Percentiles rank a stretch among this genome's conserved stretches.
phyloP scores from a whole-genome alignment of 1,284 basidiomycete genomes.

The Ustilago loliicola region DNA sequence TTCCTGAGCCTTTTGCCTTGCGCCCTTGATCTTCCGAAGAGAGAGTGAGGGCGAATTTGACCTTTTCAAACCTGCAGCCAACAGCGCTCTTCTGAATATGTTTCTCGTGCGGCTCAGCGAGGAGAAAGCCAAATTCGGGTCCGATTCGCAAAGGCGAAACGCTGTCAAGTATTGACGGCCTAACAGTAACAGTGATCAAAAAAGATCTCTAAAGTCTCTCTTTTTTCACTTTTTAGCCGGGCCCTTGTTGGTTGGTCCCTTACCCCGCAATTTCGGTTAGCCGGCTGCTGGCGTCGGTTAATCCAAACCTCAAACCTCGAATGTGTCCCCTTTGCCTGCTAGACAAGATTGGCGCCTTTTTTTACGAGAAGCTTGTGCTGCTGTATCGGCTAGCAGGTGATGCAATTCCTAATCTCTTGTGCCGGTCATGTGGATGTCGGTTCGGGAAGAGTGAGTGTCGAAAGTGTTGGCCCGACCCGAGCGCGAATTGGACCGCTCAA shows the following conservation, averaged over 20 bases:
- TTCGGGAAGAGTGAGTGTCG: not conserved
- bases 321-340: too few species aligned
- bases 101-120: conserved; percentile 18
- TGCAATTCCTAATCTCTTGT: not conserved
- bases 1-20: not conserved
- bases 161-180: not conserved
- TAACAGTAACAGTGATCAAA: too few species aligned
- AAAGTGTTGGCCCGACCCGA: conserved; percentile 26
- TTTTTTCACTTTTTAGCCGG: conserved; percentile 14
- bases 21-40: conserved; percentile 48
- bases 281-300: conserved; percentile 28
- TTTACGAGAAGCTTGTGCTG: not conserved
- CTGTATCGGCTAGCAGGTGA: not conserved
- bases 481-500: conserved; percentile 19
- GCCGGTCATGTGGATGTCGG: not conserved
- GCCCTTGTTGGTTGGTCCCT: conserved; percentile 5
- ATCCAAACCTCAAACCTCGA: conserved; percentile 9
- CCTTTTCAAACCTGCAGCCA: conserved; percentile 11
- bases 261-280: conserved; percentile 23
- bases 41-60: conserved; percentile 5
- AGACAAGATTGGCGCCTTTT: not conserved
- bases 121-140: conserved; percentile 21
- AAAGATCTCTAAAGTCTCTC: too few species aligned
- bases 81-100: not conserved
- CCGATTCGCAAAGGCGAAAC: conserved; percentile 11